Conservation (phyloP, 306 rosid species). For the Luffa aegyptiaca region DNA sequence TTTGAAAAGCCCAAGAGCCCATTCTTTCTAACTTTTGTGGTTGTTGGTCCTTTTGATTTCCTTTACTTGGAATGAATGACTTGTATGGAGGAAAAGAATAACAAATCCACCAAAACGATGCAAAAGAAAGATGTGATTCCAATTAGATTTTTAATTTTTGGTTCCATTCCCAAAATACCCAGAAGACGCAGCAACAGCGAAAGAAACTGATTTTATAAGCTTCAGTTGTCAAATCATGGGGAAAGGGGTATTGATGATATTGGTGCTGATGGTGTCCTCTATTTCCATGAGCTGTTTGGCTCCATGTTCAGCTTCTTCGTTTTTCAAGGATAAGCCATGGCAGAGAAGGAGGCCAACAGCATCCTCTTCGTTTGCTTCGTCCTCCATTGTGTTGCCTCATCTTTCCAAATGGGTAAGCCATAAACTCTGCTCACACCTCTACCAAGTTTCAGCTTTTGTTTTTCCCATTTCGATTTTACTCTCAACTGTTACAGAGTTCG, state of each 20-base stretch:
- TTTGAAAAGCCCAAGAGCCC: background rate
- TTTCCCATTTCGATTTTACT: background rate
- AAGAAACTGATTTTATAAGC: background rate
- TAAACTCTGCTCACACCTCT: background rate
- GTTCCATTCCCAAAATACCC: background rate
- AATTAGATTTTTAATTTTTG: background rate
- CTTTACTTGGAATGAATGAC: background rate
- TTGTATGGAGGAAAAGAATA: slow-evolving; percentile 5
- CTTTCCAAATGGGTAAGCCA: slow-evolving; percentile 66
- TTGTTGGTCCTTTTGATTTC: background rate
- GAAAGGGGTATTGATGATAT: slow-evolving; percentile 9
- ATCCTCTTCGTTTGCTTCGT: slow-evolving; percentile 45
- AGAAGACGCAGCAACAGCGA: background rate
- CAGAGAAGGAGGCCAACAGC: slow-evolving; percentile 33
- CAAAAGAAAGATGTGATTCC: background rate
- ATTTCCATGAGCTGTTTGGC: slow-evolving; percentile 10
- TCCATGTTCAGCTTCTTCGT: slow-evolving; percentile 53
- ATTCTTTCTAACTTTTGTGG: background rate
- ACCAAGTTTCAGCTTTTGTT: background rate
- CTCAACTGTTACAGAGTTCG: background rate
- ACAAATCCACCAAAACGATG: background rate
- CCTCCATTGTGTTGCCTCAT: slow-evolving; percentile 66
- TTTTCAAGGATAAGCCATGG: slow-evolving; percentile 18
- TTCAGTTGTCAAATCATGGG: background rate
- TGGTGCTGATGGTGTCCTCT: slow-evolving; percentile 21